phyloP scores from a whole-genome alignment of 2,329 filamentous ascomycete genomes.

The Verticillium klebahnii region DNA sequence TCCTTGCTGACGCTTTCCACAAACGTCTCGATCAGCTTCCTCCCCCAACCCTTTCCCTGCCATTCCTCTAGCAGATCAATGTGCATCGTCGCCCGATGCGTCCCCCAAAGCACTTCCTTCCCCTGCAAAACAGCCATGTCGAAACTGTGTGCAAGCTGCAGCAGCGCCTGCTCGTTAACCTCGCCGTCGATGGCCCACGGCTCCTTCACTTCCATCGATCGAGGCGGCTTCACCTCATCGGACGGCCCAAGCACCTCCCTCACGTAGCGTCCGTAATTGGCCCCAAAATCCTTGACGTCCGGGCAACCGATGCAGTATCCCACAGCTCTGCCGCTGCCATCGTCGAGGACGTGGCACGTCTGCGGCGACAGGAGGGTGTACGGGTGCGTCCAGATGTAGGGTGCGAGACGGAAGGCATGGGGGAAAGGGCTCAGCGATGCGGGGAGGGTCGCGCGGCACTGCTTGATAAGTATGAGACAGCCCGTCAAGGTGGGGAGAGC shows the following conservation, averaged over 20 bases:
- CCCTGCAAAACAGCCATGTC: conserved; percentile 18
- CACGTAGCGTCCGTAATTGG: conserved; percentile 32
- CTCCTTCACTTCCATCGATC: neutral
- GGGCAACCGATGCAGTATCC: conserved; percentile 46
- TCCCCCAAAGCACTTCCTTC: conserved; percentile 26
- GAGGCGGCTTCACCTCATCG: conserved; percentile 14
- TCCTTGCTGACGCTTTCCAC: conserved; percentile 28
- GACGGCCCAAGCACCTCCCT: conserved; percentile 25
- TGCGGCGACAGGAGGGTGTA: conserved; percentile 40
- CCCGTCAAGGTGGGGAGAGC: conserved; percentile 5
- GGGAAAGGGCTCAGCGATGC: conserved; percentile 32
- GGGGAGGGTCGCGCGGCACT: conserved; percentile 45
- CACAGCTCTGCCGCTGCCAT: conserved; percentile 36
- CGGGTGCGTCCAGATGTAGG: conserved; percentile 48
- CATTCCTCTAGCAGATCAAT: conserved; percentile 39
- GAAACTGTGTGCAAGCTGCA: conserved; percentile 34
- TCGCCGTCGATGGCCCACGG: neutral
- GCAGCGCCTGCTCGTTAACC: conserved; percentile 29
- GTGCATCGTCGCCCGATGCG: conserved; percentile 42
- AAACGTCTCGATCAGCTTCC: conserved; percentile 34
- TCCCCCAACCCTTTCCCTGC: conserved; percentile 40
- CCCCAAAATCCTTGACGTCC: conserved; percentile 34
- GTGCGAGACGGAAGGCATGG: conserved; percentile 30
- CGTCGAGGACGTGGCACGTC: conserved; percentile 44
- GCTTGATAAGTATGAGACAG: neutral